phyloP scores from a whole-genome alignment of 371 early-diverging fungal species.

The Mortierella sp. region DNA sequence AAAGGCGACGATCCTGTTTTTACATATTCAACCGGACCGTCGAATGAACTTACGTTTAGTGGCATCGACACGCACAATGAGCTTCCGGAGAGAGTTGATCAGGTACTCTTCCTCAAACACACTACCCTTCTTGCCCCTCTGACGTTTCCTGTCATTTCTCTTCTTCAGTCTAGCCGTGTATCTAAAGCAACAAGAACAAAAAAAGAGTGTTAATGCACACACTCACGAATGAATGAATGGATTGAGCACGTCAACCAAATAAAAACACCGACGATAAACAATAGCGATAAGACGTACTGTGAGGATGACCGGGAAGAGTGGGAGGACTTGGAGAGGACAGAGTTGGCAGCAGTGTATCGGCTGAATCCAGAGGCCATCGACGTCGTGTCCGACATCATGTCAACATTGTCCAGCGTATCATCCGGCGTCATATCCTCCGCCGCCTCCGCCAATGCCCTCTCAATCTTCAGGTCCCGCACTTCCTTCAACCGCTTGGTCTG shows the following conservation, averaged over 20 bases:
- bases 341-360: conserved; percentile 76
- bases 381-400: conserved; percentile 93
- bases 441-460: conserved; percentile 43
- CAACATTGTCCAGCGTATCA: conserved; percentile 84
- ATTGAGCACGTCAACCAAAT: background rate
- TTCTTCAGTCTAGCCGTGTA: conserved; percentile 80
- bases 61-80: conserved; percentile 54
- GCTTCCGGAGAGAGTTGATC: conserved; percentile 73
- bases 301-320: conserved; percentile 58
- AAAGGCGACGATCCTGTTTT: background rate
- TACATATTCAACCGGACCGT: background rate
- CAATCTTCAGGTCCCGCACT: conserved; percentile 57
- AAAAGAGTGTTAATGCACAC: conserved; percentile 16
- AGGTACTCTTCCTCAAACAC: conserved; percentile 93
- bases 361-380: conserved; percentile 92
- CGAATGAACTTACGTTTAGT: conserved; percentile 58
- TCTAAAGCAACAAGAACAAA: conserved; percentile 35
- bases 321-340: conserved; percentile 68
- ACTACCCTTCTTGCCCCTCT: conserved; percentile 89
- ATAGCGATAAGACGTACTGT: conserved; percentile 30
- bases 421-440: conserved; percentile 63
- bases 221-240: conserved; percentile 7
- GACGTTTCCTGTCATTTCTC: conserved; percentile 81
- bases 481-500: conserved; percentile 72
- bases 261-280: background rate